Percentiles rank a stretch among this genome's conserved stretches.
phyloP scores from a whole-genome alignment of 768 basidiomycete genomes.

The Pulveroboletus frians region DNA sequence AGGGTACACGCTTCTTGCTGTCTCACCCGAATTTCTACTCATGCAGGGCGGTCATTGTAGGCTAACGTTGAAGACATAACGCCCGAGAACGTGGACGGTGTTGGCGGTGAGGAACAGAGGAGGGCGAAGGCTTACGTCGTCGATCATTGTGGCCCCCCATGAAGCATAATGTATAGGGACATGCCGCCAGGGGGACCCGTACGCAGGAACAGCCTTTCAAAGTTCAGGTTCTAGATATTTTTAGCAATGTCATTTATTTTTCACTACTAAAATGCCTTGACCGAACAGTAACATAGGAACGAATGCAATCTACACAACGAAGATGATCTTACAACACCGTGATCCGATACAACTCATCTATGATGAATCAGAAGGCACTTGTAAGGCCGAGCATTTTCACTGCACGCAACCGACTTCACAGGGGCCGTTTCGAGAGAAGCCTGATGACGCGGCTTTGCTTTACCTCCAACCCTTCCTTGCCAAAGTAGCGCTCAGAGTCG shows the following conservation, averaged over 20 bases:
- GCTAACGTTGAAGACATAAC: slow-evolving; percentile 77
- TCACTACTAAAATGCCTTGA: slow-evolving; percentile 2
- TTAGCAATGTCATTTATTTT: not conserved
- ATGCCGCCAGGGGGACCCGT: too few relatives aligned
- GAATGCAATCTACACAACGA: slow-evolving; percentile 1
- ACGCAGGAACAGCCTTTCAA: not conserved
- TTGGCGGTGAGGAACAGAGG: slow-evolving; percentile 84
- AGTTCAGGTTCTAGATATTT: not conserved
- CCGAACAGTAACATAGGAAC: slow-evolving; percentile 10
- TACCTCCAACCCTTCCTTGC: slow-evolving; percentile 46
- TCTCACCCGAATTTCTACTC: not conserved
- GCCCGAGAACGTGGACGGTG: slow-evolving; percentile 87
- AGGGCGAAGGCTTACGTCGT: slow-evolving; percentile 72
- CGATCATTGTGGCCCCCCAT: slow-evolving; percentile 54
- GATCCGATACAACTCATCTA: slow-evolving; percentile 9
- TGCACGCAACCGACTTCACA: slow-evolving; percentile 9
- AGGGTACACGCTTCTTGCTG: slow-evolving; percentile 50
- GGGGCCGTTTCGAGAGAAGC: slow-evolving; percentile 39
- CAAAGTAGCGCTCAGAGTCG: slow-evolving; percentile 65
- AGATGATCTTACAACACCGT: slow-evolving; percentile 1
- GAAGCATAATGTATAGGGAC: not conserved
- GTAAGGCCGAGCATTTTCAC: not conserved
- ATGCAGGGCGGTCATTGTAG: slow-evolving; percentile 34
- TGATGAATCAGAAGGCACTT: not conserved
- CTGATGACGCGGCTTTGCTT: slow-evolving; percentile 50